These are phyloP conservation scores for Aspergillus fumigatiaffinis DNA, from an alignment of 2,329 filamentous ascomycete genomes.

Conservation along the genomic window DNA sequence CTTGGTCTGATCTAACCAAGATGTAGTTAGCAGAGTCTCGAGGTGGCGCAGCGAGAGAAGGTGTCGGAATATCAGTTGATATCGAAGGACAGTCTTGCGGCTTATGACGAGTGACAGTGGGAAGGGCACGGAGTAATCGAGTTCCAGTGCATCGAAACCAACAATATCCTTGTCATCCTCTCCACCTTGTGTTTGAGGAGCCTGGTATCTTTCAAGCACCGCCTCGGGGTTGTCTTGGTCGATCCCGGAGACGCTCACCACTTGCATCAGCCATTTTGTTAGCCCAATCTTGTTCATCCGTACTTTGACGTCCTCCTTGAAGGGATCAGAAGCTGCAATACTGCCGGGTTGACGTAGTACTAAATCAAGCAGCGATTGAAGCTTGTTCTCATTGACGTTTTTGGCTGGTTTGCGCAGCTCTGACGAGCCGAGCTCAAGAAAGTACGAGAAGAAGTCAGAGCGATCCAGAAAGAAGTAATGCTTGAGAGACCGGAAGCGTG, in stretches of 20 bases:
- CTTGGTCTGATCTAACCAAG: slow-evolving; percentile 87
- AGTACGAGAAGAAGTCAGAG: slow-evolving; percentile 97
- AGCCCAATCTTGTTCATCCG: slow-evolving; percentile 94
- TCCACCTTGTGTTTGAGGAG: slow-evolving; percentile 62
- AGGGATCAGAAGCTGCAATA: slow-evolving; percentile 88
- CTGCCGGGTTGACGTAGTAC: slow-evolving; percentile 95
- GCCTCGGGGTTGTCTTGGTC: slow-evolving; percentile 70
- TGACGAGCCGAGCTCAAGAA: slow-evolving; percentile 83
- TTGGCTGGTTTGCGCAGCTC: slow-evolving; percentile 89
- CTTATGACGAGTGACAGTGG: slow-evolving; percentile 93
- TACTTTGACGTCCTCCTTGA: slow-evolving; percentile 97
- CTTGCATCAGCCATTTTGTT: slow-evolving; percentile 89
- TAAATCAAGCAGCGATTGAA: slow-evolving; percentile 92
- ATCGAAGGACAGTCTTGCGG: slow-evolving; percentile 92
- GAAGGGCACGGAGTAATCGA: slow-evolving; percentile 93
- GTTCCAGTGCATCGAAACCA: slow-evolving; percentile 87
- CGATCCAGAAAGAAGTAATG: slow-evolving; percentile 99
- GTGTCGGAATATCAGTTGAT: slow-evolving; percentile 94
- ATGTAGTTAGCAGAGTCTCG: slow-evolving; percentile 78
- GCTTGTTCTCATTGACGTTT: slow-evolving; percentile 83
- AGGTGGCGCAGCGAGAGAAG: slow-evolving; percentile 84
- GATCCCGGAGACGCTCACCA: slow-evolving; percentile 93
- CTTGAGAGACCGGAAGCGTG: slow-evolving; percentile 83
- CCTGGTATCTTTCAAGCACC: slow-evolving; percentile 66
- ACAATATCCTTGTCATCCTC: slow-evolving; percentile 77